These are phyloP conservation scores for Xylaria sp. DNA, from an alignment of 2,329 filamentous ascomycete genomes.

Conservation along the genomic window DNA sequence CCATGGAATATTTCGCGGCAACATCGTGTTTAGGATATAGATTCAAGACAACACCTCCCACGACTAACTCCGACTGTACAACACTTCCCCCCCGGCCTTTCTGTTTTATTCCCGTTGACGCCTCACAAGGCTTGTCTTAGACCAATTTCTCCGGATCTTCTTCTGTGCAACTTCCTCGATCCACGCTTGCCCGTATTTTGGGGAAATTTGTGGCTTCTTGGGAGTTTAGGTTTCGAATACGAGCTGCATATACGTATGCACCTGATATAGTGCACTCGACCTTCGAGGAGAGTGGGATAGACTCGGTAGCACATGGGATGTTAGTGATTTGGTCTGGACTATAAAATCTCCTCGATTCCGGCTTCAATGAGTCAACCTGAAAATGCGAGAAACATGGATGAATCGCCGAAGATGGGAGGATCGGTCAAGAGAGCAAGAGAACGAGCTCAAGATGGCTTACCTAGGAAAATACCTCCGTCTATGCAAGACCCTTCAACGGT, in stretches of 20 bases:
- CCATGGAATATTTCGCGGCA: constrained; percentile 13
- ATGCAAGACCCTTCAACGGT: constrained; percentile 48
- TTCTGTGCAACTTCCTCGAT: constrained; percentile 17
- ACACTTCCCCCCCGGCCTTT: constrained; percentile 11
- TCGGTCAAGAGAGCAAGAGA: constrained; percentile 68
- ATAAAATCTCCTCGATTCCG: constrained; percentile 47
- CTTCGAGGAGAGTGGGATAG: constrained; percentile 37
- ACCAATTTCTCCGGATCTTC: constrained; percentile 14
- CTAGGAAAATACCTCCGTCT: constrained; percentile 47
- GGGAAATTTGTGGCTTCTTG: constrained; percentile 37
- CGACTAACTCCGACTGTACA: constrained; percentile 20
- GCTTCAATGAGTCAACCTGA: constrained; percentile 66
- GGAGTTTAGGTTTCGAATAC: constrained; percentile 34
- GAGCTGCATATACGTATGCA: constrained; percentile 40
- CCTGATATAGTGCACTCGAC: constrained; percentile 37
- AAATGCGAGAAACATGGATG: constrained; percentile 66
- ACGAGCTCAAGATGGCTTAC: constrained; percentile 58
- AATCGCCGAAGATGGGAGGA: constrained; percentile 56
- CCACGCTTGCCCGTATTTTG: constrained; percentile 31
- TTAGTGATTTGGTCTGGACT: constrained; percentile 37
- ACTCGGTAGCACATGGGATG: constrained; percentile 41
- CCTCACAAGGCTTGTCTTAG: constrained; percentile 18
- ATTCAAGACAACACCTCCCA: constrained; percentile 28
- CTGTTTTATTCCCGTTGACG: constrained; percentile 35
- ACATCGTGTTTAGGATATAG: constrained; percentile 34